Base-by-base conservation (phyloP, 2,329 filamentous ascomycete species). In the Diplodia seriata region DNA sequence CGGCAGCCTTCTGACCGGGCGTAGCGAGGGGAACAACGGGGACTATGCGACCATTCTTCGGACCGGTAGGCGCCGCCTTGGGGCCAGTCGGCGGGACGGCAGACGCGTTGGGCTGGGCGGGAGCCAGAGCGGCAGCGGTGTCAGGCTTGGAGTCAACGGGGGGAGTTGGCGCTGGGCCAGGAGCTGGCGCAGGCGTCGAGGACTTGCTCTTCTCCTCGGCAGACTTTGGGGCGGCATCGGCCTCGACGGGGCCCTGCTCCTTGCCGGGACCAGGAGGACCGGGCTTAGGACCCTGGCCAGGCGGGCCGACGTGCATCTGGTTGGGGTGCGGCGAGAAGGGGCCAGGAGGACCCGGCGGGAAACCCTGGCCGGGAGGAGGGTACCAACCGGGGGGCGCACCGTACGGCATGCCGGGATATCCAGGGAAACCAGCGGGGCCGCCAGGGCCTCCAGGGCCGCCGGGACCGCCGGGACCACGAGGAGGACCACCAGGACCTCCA, bases 321-420 rank as follows among this genome's bases (percentile, higher is more conserved):
- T 76, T 85, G 33, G 86, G 86, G 43, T 86, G 87, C 69, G 89
- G 89, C 65, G 81, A 78, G 75, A 90, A 91, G 23, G 84, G 86
- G 57, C 86, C 89, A 33, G 87, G 87, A 15, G 87, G 89, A 36
- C 86, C 89, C 40, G 67, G 67, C 7, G 89, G 90, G 72, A 93
- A 95, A 31, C 89, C 90, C 79, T 92, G 91, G 7, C 90, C 90
- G 9, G 89, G 88, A 65, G 86, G 87, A 72, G 90, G 91, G 76
- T 89, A 94, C 91, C 92, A 96, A 67, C 90, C 91, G 29, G 88
- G 87, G 57, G 89, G 91, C 18, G 89, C 90, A 70, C 91, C 91
- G 77, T 93, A 96, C 1, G 90, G 90, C 86, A 93, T 90, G 71
- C 89, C 89, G 71, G 88, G 88, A 73, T 90, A 93, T 20, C 87